These are phyloP conservation scores for Botrytis paeoniae DNA, from an alignment of 2,329 filamentous ascomycete genomes.

Conservation along the genomic window DNA sequence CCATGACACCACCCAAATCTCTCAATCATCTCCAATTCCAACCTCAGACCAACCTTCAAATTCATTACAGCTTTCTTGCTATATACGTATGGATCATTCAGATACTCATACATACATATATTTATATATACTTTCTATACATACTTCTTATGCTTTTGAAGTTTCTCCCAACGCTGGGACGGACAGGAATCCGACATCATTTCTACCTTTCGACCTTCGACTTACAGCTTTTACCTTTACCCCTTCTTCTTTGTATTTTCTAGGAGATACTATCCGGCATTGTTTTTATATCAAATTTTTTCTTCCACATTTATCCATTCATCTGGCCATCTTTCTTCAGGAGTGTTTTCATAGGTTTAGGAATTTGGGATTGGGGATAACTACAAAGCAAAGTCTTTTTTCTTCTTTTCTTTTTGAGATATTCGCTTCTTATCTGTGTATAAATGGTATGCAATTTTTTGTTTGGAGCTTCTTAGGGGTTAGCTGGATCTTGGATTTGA, in stretches of 20 bases:
- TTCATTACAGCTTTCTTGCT: neutral
- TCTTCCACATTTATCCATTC: neutral
- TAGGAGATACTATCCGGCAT: conserved; percentile 11
- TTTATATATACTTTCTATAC: neutral
- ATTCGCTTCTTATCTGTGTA: conserved; percentile 7
- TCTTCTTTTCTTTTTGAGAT: neutral
- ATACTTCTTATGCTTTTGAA: conserved; percentile 1
- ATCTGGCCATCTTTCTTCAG: neutral
- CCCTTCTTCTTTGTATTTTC: conserved; percentile 12
- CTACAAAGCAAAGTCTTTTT: neutral
- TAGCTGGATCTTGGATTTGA: neutral
- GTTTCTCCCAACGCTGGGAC: neutral
- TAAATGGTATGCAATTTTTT: neutral
- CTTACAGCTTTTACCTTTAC: neutral
- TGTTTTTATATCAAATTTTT: conserved; percentile 6
- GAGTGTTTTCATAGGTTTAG: conserved; percentile 2
- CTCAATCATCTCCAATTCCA: neutral
- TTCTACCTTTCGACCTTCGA: neutral
- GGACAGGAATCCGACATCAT: neutral
- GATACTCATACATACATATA: neutral
- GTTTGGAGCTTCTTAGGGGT: neutral
- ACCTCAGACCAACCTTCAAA: neutral
- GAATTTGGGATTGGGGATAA: neutral
- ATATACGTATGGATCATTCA: neutral
- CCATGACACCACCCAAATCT: neutral